Conservation (phyloP, 2,329 filamentous ascomycete genomes). For the Monilinia fructigena region DNA sequence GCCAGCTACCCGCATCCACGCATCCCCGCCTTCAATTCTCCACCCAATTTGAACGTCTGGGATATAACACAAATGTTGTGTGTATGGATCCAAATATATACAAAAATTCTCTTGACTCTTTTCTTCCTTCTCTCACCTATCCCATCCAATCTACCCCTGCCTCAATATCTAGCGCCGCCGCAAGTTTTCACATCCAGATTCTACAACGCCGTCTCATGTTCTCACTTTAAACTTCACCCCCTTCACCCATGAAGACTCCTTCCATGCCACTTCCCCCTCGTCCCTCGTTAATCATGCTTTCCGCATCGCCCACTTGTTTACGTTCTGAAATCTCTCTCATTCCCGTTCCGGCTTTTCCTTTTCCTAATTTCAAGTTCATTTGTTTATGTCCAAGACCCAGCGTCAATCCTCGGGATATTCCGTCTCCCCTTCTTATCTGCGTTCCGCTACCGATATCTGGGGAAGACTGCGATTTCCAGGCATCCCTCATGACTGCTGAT, state of each 20-base stretch:
- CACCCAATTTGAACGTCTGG: neutral
- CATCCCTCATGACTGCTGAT: slow-evolving; percentile 75
- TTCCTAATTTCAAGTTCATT: slow-evolving; percentile 67
- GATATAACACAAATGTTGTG: neutral
- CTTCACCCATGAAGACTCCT: slow-evolving; percentile 40
- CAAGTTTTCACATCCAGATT: neutral
- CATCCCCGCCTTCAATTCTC: neutral
- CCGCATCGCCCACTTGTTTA: slow-evolving; percentile 86
- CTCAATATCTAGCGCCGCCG: neutral
- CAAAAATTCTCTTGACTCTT: neutral
- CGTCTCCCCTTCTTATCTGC: slow-evolving; percentile 46
- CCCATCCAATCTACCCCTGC: neutral
- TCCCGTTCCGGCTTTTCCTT: slow-evolving; percentile 34
- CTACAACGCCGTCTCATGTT: neutral
- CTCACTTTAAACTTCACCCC: slow-evolving; percentile 37
- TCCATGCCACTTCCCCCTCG: slow-evolving; percentile 34
- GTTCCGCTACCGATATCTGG: slow-evolving; percentile 1
- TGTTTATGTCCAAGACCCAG: slow-evolving; percentile 51
- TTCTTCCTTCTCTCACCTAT: neutral
- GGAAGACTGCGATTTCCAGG: slow-evolving; percentile 10
- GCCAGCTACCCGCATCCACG: neutral
- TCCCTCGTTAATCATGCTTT: slow-evolving; percentile 65
- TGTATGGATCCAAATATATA: slow-evolving; percentile 15
- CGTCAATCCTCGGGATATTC: slow-evolving; percentile 63
- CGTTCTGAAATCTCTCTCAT: slow-evolving; percentile 75